Base-by-base conservation (phyloP, 805 yeast species). In the Ogataea parapolymorpha region DNA sequence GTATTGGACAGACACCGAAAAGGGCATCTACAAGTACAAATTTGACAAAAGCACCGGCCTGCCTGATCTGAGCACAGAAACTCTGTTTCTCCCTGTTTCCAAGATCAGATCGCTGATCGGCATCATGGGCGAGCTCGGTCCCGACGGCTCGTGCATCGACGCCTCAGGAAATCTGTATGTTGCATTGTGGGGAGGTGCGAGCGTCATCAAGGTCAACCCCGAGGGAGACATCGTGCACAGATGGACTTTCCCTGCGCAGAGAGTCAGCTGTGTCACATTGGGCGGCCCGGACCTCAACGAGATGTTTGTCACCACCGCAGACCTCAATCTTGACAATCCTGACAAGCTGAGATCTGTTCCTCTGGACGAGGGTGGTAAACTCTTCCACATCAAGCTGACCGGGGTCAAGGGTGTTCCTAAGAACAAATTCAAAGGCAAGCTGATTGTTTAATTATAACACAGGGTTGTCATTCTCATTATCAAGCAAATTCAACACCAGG, bases 91-190 rank as follows among this genome's bases (percentile, higher is more conserved):
- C 37, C 52, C 70, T 20, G 18, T 37, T 2, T 36, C 45, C 20
- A 17, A 48, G 10, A 46, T 50, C 44, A 38, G 42, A 26, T 41
- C 35, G 11, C 25, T 39, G 11, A 33, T 38, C n/a, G 36, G 39
- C 11, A 31, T 44, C 17, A 61, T 54, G 14, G 26, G n/a, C 14
- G 56, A 63, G 5, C 76, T 81, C 7, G 93, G 80, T 50, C 96
- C 96, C 0, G 97, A 89, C 60, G 97, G 97, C 15, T 71, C 84
- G 49, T 68, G 80, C 18, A 63, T 84, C 48, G 77, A 84, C 30
- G 62, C 62, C 3, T 61, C 68, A 25, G 81, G 78, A 7, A 68
- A 74, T 38, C 56, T 89, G 28, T 84, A 75, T 63, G 67, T 79
- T 5, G 85, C 95, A 1, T 75, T 85, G 10, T 88, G 82, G 77